Base-by-base conservation (phyloP, 1,139 yeast species). In the Kazachstania sp. region DNA sequence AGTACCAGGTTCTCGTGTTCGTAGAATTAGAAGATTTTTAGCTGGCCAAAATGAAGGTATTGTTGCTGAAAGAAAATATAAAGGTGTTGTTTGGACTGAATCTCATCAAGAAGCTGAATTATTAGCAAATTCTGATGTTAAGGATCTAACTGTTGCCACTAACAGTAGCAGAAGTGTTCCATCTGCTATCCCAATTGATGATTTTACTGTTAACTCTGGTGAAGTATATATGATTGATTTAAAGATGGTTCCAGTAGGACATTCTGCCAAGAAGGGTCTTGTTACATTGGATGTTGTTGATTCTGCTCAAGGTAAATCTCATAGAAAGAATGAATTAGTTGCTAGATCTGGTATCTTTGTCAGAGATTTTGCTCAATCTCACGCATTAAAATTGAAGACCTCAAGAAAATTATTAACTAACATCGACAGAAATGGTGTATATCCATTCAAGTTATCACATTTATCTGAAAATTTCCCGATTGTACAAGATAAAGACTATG, bases 1-100 rank as follows among this genome's bases (percentile, higher is more conserved):
- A 51, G 86, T 85, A 38, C 97, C 97, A 39, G 95, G 96, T 0
- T 85, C 96, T 38, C 83, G 87, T 64, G 85, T 92, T 39, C 82
- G 98, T 70, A 78, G 96, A 66, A 75, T 90, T 51, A 79, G 96
- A 72, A 79, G 97, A 63, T 92, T 90, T 62, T 78, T 92, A 63
- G 95, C 95, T 31, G 98, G 98, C 46, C 98, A 92, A 72, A 83
- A 90, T 51, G 95, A 86, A 60, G 87, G 87, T 59, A 75, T 86
- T 49, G 95, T 90, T 54, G 92, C 90, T 41, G 97, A 92, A 70
- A 78, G 83, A 61, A 97, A 88, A 57, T 84, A 83, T 67, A 87
- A 88, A 68, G 97, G 96, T 61, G 94, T 88, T 45, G 86, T 77
- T 34, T 92, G 98, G 97, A 79, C 82, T 47, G 92, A 84, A 66